phyloP scores from a whole-genome alignment of 116 monocot genomes.

The Dioscorea cayenensis region DNA sequence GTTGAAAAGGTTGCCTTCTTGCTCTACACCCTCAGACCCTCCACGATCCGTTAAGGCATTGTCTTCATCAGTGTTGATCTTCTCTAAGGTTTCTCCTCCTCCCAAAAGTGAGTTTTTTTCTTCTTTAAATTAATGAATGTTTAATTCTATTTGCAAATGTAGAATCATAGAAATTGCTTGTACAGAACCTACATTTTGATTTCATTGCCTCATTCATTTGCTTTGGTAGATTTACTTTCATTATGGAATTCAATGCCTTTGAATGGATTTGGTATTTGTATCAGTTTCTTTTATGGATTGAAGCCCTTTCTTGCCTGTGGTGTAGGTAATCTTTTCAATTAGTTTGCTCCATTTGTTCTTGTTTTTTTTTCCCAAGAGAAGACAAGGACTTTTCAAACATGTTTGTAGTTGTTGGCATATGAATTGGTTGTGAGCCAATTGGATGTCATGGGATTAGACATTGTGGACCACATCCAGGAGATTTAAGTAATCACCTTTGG shows the following conservation, averaged over 20 bases:
- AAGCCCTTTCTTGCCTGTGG: neutral
- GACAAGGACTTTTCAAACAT: neutral
- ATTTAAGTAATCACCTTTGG: neutral
- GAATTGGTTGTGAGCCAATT: neutral
- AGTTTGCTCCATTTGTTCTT: neutral
- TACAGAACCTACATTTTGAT: neutral
- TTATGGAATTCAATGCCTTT: neutral
- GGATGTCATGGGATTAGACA: neutral
- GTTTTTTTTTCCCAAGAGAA: neutral
- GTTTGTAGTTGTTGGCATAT: neutral
- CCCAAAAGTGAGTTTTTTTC: slow-evolving; percentile 55
- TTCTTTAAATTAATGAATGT: neutral
- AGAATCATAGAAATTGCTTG: neutral
- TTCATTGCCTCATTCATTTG: neutral
- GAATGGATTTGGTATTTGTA: neutral
- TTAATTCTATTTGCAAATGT: neutral
- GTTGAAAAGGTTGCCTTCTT: slow-evolving; percentile 70
- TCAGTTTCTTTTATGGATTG: neutral
- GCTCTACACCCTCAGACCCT: slow-evolving; percentile 38
- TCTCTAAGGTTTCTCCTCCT: slow-evolving; percentile 31
- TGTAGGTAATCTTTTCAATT: neutral
- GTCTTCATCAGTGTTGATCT: neutral
- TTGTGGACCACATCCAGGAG: neutral
- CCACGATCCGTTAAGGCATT: neutral
- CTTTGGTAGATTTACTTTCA: neutral